phyloP scores from a whole-genome alignment of 2,329 filamentous ascomycete species.

The Ceratocystiopsis sp. region DNA sequence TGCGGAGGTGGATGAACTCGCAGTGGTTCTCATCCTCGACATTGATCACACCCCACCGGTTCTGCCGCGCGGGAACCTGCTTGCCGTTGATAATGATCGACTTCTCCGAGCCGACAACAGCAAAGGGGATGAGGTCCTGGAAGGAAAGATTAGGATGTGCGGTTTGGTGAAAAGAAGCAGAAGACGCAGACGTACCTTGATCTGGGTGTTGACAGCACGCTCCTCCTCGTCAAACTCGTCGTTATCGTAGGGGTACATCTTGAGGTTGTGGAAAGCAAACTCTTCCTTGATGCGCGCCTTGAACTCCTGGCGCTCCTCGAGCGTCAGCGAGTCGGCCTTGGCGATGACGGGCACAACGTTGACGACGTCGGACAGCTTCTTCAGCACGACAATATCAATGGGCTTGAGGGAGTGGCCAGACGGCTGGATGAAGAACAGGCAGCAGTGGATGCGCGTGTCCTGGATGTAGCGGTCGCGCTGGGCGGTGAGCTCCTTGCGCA shows the following conservation, averaged over 20 bases:
- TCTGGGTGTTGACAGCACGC: slow-evolving; percentile 78
- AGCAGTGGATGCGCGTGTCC: slow-evolving; percentile 98
- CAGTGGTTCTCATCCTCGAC: slow-evolving; percentile 99
- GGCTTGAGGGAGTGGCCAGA: slow-evolving; percentile 97
- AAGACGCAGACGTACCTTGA: slow-evolving; percentile 80
- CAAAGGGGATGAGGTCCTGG: slow-evolving; percentile 70
- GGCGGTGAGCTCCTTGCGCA: slow-evolving; percentile 97
- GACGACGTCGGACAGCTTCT: slow-evolving; percentile 98
- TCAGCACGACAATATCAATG: slow-evolving; percentile 97
- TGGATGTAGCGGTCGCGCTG: slow-evolving; percentile 98
- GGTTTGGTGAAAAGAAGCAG: neutral
- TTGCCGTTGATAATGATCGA: slow-evolving; percentile 94
- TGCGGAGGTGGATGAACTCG: slow-evolving; percentile 95
- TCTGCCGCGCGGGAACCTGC: slow-evolving; percentile 93
- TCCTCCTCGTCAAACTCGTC: slow-evolving; percentile 98
- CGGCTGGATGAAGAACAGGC: slow-evolving; percentile 98
- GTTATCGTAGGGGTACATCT: slow-evolving; percentile 99
- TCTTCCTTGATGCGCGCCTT: slow-evolving; percentile 99
- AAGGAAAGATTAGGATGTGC: too few species aligned
- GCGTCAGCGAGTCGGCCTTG: slow-evolving; percentile 89
- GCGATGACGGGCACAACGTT: slow-evolving; percentile 98
- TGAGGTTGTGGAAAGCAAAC: slow-evolving; percentile 97
- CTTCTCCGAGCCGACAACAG: slow-evolving; percentile 95
- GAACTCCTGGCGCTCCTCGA: slow-evolving; percentile 90
- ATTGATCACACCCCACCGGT: slow-evolving; percentile 98